A percentile compares a stretch with the other conserved stretches of the same genome.
Conservation (phyloP, 192 early-diverging fungal species). For the Mycoemilia scoparia region DNA sequence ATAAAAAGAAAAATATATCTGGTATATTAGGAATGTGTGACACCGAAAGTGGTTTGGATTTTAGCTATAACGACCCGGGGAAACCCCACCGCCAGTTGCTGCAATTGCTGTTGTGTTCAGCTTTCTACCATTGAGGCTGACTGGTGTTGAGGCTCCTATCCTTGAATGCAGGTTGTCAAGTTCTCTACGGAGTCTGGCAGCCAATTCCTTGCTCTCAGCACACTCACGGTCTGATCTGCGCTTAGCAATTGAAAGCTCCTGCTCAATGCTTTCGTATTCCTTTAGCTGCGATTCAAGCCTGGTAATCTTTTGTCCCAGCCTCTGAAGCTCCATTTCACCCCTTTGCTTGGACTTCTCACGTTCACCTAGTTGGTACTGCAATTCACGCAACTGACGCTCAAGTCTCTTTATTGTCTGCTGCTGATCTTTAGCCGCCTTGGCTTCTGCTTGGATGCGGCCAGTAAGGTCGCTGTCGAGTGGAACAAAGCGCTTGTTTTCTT, state of each 20-base stretch:
- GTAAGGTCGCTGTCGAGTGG: constrained; percentile 20
- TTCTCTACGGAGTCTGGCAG: no score
- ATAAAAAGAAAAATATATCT: no score
- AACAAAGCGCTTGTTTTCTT: constrained; percentile 29
- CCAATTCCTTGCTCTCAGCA: no score
- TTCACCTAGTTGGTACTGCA: constrained; percentile 73
- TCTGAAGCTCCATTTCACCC: constrained; percentile 47
- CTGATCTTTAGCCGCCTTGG: constrained; percentile 21
- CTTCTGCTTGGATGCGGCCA: constrained; percentile 14
- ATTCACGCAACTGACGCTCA: constrained; percentile 64
- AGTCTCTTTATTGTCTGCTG: constrained; percentile 25
- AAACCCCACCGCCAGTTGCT: no score
- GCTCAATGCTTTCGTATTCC: constrained; percentile 21
- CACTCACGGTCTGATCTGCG: constrained; percentile 27
- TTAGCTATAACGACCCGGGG: no score
- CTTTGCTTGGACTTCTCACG: constrained; percentile 63
- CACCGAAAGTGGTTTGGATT: no score
- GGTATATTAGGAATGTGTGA: no score
- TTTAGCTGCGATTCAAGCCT: constrained; percentile 23
- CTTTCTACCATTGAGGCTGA: no score
- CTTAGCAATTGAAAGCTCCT: constrained; percentile 18
- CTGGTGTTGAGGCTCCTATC: no score
- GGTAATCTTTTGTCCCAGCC: constrained; percentile 31
- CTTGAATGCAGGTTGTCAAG: no score
- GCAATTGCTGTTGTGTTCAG: no score